Evolutionary conservation across 2,329 filamentous ascomycete genomes (phyloP).

Genomic region (Simplicillium aogashimaense): DNA sequence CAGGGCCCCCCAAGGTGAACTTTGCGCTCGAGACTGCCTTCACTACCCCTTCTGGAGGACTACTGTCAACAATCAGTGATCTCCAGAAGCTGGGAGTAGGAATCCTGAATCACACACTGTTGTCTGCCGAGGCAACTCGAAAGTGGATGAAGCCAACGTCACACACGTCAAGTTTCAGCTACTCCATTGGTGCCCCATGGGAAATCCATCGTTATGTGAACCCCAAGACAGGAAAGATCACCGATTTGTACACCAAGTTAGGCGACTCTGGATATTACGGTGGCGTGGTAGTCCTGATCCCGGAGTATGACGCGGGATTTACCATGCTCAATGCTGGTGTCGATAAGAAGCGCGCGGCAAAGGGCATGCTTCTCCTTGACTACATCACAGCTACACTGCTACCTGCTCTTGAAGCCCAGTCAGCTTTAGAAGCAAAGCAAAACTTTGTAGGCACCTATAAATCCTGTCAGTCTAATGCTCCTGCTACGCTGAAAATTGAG

Average conservation of each 20-base stretch:
- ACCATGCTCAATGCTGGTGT: constrained; percentile 24
- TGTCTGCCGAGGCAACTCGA: constrained; percentile 27
- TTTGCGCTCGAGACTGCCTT: not conserved
- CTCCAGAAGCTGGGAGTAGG: constrained; percentile 1
- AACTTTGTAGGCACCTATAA: constrained; percentile 8
- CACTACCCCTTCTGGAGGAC: constrained; percentile 1
- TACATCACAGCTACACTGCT: constrained; percentile 6
- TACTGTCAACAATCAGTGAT: constrained; percentile 2
- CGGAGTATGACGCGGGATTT: constrained; percentile 31
- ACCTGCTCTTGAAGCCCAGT: constrained; percentile 6
- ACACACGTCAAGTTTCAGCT: constrained; percentile 24
- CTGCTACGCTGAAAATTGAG: constrained; percentile 7
- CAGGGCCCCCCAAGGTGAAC: not conserved
- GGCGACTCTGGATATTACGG: constrained; percentile 32
- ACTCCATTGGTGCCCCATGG: constrained; percentile 34
- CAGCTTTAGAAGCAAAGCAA: constrained; percentile 5
- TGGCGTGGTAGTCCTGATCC: constrained; percentile 26
- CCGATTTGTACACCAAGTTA: constrained; percentile 36
- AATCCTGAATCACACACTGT: constrained; percentile 4
- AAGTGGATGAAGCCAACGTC: constrained; percentile 33
- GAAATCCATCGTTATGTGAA: constrained; percentile 32
- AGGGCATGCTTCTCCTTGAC: constrained; percentile 1
- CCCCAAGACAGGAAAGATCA: constrained; percentile 24
- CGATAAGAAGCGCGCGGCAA: not conserved
- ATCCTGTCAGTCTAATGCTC: constrained; percentile 2